phyloP scores from a whole-genome alignment of 257 asterid species.

The Voacanga thouarsii region DNA sequence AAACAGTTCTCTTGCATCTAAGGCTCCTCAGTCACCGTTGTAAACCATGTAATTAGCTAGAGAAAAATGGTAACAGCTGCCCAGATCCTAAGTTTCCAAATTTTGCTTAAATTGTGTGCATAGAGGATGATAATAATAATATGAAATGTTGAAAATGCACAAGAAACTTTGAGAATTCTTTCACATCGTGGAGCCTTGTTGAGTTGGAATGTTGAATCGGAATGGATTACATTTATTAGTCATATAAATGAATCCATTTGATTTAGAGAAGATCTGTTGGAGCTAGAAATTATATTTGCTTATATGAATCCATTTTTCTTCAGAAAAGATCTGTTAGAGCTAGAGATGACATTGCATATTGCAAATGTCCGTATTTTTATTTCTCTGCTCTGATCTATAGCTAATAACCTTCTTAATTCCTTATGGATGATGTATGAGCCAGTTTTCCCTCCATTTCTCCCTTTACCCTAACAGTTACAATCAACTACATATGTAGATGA shows the following conservation, averaged over 20 bases:
- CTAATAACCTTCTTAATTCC: neutral
- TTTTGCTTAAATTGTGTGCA: neutral
- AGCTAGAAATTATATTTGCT: too few relatives aligned
- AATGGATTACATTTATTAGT: neutral
- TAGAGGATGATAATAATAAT: neutral
- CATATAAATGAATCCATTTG: neutral
- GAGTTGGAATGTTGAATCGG: neutral
- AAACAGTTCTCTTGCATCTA: neutral
- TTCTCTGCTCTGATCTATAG: neutral
- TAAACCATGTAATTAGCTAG: neutral
- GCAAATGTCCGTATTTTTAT: neutral
- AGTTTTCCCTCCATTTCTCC: neutral
- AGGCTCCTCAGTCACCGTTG: neutral
- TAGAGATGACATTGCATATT: neutral
- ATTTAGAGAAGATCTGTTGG: too few relatives aligned
- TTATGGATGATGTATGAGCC: neutral
- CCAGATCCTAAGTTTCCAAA: neutral
- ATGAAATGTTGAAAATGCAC: neutral
- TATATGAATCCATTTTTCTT: too few relatives aligned
- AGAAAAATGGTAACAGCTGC: neutral
- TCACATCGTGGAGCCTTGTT: neutral
- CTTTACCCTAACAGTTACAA: neutral
- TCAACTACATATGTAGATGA: neutral
- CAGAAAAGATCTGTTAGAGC: neutral
- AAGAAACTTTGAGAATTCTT: neutral